Evolutionary conservation across 2,329 filamentous ascomycete genomes (phyloP).

Genomic region (Fusarium keratoplasticum): DNA sequence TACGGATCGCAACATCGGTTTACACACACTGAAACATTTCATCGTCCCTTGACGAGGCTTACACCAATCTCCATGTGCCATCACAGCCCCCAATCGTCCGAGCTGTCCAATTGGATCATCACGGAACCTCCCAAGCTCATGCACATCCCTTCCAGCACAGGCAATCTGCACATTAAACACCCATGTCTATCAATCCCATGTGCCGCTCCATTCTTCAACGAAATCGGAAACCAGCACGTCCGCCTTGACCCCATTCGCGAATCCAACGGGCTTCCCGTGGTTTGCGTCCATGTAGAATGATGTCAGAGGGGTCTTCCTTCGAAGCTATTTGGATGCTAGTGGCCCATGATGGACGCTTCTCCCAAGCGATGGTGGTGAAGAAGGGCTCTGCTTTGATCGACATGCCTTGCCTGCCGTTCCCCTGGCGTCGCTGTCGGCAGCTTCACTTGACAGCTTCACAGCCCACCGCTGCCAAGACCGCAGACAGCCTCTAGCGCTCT

Average conservation of each 20-base stretch:
- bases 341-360: not conserved
- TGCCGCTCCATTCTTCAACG: not conserved
- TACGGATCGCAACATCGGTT: not conserved
- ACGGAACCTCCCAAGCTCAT: slow-evolving; percentile 1
- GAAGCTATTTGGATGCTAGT: not conserved
- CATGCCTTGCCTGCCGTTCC: not conserved
- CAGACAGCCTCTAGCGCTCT: not conserved
- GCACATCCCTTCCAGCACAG: slow-evolving; percentile 16
- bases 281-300: slow-evolving; percentile 19
- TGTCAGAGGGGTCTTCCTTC: slow-evolving; percentile 21
- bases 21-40: not conserved
- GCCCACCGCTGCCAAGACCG: not conserved
- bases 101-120: slow-evolving; percentile 13
- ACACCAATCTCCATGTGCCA: not conserved
- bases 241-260: not conserved
- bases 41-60: not conserved
- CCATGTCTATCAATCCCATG: not conserved
- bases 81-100: not conserved
- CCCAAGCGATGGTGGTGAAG: not conserved
- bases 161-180: not conserved
- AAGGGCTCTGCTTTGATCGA: not conserved
- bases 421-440: not conserved
- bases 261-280: not conserved
- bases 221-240: not conserved
- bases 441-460: not conserved